A percentile compares a stretch with the other conserved stretches of the same genome.
Evolutionary conservation across 2,329 filamentous ascomycete genomes (phyloP).

Genomic region (Talaromyces amestolkiae): DNA sequence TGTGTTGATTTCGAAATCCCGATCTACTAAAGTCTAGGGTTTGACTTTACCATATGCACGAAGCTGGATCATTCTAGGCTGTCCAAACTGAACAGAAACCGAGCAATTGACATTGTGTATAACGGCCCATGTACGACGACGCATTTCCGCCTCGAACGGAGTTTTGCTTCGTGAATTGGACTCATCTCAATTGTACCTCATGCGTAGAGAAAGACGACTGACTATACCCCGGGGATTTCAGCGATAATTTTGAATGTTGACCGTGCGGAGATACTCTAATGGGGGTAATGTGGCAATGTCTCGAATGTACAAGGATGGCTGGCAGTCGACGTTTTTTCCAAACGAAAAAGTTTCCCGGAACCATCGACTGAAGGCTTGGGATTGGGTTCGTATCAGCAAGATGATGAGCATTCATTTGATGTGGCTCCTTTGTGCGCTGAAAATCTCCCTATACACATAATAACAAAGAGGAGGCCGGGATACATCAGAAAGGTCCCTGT

Average conservation of each 20-base stretch:
- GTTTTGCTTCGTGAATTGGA: background rate
- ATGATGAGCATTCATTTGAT: background rate
- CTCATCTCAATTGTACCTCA: background rate
- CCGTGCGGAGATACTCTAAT: background rate
- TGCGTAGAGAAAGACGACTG: background rate
- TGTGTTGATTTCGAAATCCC: background rate
- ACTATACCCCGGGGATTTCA: background rate
- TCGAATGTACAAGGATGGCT: background rate
- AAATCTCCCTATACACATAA: background rate
- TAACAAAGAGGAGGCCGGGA: background rate
- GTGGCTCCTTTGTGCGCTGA: background rate
- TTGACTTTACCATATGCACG: background rate
- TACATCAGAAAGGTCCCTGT: background rate
- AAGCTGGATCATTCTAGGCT: background rate
- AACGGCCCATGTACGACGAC: background rate
- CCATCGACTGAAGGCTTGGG: background rate
- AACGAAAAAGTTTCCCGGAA: background rate
- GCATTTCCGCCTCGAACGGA: background rate
- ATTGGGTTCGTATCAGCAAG: background rate
- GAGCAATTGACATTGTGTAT: background rate
- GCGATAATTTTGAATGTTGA: background rate
- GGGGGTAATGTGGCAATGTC: background rate
- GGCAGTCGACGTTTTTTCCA: background rate
- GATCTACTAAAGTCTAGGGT: background rate
- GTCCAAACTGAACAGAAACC: background rate